Base-by-base conservation (phyloP, 2,329 filamentous ascomycete species). In the Chrysosporium queenslandicum region DNA sequence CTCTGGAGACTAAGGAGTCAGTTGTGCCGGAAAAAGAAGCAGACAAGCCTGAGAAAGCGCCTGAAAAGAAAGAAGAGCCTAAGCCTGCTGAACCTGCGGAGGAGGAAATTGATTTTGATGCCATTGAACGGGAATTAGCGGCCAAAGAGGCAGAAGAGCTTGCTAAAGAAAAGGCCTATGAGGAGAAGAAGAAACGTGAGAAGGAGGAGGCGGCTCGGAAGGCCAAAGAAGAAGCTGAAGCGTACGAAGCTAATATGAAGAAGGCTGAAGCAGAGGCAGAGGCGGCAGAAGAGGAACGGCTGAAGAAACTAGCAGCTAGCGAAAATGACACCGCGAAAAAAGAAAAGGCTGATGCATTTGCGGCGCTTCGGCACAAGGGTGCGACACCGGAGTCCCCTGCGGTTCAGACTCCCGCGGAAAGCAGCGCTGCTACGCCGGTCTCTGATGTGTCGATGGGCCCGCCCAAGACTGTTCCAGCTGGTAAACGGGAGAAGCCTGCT, bases 111-210 rank as follows among this genome's bases (percentile, higher is more conserved):
- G 72, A 74, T 53, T 70, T 61, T 45, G 71, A 74, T 58, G 70
- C 70, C 16, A 72, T 74, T 53, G 71, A 74, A 59, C 67, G 68
- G 18, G 73, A 75, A 56, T 56, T 73, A 59, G 72, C 71, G 37
- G 72, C 72, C 34, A 64, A 69, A 27, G 73, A 75, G 56, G 71
- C 71, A 32, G 70, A 72, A 60, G 73, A 75, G 56, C 63, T 64
- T 30, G 70, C 69, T 5, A 65, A 64, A 3, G 73, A 75, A 55
- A 69, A 67, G 42, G 69, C 67, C 12, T 75, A 75, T 59, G 63
- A 87, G 65, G 83, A 86, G 65, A 85, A 86, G 69, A 90, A 89
- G 69, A 80, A 86, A 62, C 83, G 82, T n/a, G 82, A 88, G 65
- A 87, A 87, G 68, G 72, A 73, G 55, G 72, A 70, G 56, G 63